phyloP scores from a whole-genome alignment of 176 grass and related monocot genomes.

The Alloteropsis semialata region DNA sequence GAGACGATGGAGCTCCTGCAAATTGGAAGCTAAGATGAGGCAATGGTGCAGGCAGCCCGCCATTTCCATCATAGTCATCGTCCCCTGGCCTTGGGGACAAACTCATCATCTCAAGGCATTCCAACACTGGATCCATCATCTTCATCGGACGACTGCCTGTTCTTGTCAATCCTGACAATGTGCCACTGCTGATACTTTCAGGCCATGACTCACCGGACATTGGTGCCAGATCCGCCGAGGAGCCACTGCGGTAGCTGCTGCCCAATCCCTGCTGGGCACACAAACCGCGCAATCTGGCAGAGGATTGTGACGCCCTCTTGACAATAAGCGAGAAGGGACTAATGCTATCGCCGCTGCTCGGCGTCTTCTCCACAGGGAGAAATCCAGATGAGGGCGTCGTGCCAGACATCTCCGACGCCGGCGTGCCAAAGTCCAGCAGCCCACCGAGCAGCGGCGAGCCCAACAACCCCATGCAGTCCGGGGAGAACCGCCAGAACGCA shows the following conservation, averaged over 20 bases:
- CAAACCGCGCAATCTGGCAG: conserved; percentile 33
- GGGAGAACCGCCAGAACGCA: conserved; percentile 44
- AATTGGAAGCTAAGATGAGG: conserved; percentile 78
- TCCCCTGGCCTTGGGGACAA: conserved; percentile 39
- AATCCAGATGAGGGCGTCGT: conserved; percentile 51
- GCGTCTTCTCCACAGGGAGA: conserved; percentile 53
- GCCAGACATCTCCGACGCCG: conserved; percentile 32
- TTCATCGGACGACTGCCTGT: background rate
- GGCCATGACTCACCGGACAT: conserved; percentile 26
- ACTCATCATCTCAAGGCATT: conserved; percentile 54
- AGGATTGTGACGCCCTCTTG: conserved; percentile 72
- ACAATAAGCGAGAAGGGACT: conserved; percentile 97
- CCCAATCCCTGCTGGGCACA: conserved; percentile 36
- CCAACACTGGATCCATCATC: conserved; percentile 48
- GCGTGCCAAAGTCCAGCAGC: conserved; percentile 27
- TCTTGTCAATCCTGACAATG: conserved; percentile 25
- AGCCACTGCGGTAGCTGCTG: conserved; percentile 11
- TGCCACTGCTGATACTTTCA: conserved; percentile 15
- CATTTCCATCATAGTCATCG: conserved; percentile 26
- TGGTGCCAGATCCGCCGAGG: background rate
- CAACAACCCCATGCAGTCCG: conserved; percentile 29
- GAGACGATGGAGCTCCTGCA: conserved; percentile 13
- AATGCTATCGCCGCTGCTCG: conserved; percentile 63
- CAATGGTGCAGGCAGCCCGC: conserved; percentile 23
- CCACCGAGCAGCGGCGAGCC: conserved; percentile 41